A percentile compares a stretch with the other conserved stretches of the same genome.
These are phyloP conservation scores for Waltiozyma sp. DNA, from an alignment of 1,139 yeast species.

Conservation along the genomic window DNA sequence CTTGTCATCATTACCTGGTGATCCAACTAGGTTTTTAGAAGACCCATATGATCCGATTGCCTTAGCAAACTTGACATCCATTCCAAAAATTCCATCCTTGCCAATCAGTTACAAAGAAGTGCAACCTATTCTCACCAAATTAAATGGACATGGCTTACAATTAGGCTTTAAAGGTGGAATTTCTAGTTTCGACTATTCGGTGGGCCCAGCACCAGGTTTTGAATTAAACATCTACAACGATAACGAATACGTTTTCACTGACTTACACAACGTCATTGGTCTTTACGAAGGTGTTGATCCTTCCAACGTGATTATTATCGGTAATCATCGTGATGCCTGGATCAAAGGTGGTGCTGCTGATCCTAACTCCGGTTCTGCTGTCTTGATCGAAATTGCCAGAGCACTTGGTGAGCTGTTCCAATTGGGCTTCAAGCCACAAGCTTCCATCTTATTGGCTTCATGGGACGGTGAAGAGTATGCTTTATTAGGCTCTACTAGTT, in stretches of 20 bases:
- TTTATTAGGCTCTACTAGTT: constrained; percentile 56
- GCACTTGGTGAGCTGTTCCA: constrained; percentile 37
- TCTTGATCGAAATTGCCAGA: constrained; percentile 45
- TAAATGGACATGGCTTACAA: constrained; percentile 44
- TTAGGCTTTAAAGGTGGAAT: constrained; percentile 29
- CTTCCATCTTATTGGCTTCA: constrained; percentile 49
- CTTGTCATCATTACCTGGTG: constrained; percentile 71
- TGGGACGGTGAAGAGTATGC: constrained; percentile 76
- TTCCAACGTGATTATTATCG: constrained; percentile 45
- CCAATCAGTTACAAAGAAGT: constrained; percentile 53
- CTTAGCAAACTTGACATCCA: constrained; percentile 36
- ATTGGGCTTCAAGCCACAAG: constrained; percentile 52
- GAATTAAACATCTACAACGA: constrained; percentile 39
- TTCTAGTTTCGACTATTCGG: constrained; percentile 36
- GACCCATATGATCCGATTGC: constrained; percentile 53
- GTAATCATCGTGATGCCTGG: constrained; percentile 71
- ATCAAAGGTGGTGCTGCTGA: constrained; percentile 64
- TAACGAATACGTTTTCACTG: constrained; percentile 47
- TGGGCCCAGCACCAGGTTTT: constrained; percentile 47
- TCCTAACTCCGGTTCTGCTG: constrained; percentile 60
- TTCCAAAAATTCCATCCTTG: constrained; percentile 51
- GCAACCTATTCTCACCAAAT: constrained; percentile 38
- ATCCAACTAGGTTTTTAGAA: constrained; percentile 66
- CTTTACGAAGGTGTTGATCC: constrained; percentile 38
- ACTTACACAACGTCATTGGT: constrained; percentile 51